Percentiles rank a stretch among this genome's conserved stretches.
These are phyloP conservation scores for Paramecium sexaurelia DNA, from an alignment of 73 alveolate genomes.

Conservation along the genomic window DNA sequence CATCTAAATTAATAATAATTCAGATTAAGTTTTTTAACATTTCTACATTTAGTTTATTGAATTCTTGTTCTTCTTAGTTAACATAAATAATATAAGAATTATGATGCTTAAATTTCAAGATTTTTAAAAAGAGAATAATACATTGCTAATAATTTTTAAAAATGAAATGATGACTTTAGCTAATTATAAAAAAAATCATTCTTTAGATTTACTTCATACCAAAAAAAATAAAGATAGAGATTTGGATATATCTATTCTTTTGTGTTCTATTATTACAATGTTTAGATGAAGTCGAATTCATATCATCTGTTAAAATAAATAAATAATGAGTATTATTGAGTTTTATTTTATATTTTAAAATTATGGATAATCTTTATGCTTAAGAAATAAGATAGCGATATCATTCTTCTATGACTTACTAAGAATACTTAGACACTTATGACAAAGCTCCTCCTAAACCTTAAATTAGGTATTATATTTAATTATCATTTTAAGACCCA, in stretches of 20 bases:
- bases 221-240: too few species aligned
- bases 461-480: background rate
- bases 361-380: background rate
- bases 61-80: too few species aligned
- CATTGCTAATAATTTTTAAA: too few species aligned
- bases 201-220: too few species aligned
- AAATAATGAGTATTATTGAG: background rate
- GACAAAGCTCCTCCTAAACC: background rate
- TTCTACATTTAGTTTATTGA: too few species aligned
- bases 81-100: too few species aligned
- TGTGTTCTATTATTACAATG: slow-evolving; percentile 58
- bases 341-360: background rate
- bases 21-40: too few species aligned
- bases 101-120: too few species aligned
- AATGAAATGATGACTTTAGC: too few species aligned
- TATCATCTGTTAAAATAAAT: slow-evolving; percentile 22
- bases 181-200: too few species aligned
- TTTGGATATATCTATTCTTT: background rate
- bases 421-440: background rate
- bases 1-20: too few species aligned
- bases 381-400: background rate
- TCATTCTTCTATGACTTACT: background rate
- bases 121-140: too few species aligned
- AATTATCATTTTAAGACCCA: background rate
- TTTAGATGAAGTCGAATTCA: slow-evolving; percentile 63